Evolutionary conservation across 306 rosid species (phyloP).

Genomic region (Lablab purpureus): DNA sequence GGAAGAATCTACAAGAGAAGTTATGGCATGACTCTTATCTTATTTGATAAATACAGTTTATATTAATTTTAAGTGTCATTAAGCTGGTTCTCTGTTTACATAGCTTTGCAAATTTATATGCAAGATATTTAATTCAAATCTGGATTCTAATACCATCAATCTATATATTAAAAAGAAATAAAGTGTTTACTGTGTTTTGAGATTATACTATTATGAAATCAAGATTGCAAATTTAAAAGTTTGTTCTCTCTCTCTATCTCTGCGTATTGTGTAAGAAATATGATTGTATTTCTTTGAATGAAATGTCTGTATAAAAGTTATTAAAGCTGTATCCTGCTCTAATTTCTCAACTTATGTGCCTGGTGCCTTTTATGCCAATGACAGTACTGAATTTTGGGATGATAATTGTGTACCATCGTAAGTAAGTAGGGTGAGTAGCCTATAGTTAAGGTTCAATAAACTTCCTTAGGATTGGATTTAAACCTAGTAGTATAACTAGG

Average conservation of each 20-base stretch:
- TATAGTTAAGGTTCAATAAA: too few relatives aligned
- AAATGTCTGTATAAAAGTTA: not conserved
- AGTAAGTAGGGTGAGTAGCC: too few relatives aligned
- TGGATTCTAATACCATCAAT: not conserved
- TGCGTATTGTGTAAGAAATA: not conserved
- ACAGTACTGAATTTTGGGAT: conserved; percentile 2
- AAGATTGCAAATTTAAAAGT: not conserved
- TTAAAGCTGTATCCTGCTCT: not conserved
- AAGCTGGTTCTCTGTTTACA: not conserved
- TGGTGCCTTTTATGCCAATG: conserved; percentile 1
- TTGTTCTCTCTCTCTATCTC: not conserved
- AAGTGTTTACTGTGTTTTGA: not conserved
- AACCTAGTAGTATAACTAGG: too few relatives aligned
- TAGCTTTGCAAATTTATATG: not conserved
- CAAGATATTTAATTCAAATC: not conserved
- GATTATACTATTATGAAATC: not conserved
- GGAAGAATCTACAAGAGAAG: not conserved
- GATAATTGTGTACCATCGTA: too few relatives aligned
- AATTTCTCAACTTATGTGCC: not conserved
- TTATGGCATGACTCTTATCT: not conserved
- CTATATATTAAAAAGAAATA: not conserved
- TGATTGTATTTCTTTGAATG: not conserved
- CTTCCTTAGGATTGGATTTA: too few relatives aligned
- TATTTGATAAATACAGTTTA: not conserved
- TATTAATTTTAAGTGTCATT: not conserved